phyloP scores from a whole-genome alignment of 2,329 filamentous ascomycete species.

The Phoma sp. region DNA sequence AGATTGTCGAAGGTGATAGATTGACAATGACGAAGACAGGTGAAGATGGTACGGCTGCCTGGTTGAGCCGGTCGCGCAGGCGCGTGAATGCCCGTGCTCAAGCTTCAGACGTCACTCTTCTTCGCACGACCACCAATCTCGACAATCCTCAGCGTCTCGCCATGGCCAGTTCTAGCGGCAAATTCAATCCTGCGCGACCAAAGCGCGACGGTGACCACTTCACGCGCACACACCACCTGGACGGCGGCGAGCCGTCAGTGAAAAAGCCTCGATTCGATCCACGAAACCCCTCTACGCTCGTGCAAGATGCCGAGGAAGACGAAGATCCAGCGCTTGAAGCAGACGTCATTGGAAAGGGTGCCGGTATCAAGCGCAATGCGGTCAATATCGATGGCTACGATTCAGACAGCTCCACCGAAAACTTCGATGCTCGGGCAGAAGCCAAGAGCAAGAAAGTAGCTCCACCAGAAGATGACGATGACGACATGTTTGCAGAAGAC shows the following conservation, averaged over 20 bases:
- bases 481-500: slow-evolving; percentile 85
- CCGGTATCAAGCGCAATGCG: slow-evolving; percentile 84
- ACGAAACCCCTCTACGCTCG: slow-evolving; percentile 91
- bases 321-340: slow-evolving; percentile 83
- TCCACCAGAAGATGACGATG: slow-evolving; percentile 61
- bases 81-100: slow-evolving; percentile 10
- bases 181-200: slow-evolving; percentile 69
- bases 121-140: neutral
- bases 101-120: slow-evolving; percentile 19
- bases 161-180: slow-evolving; percentile 42
- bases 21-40: slow-evolving; percentile 26
- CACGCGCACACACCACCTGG: slow-evolving; percentile 74
- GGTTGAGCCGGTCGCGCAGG: slow-evolving; percentile 26
- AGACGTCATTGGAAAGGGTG: slow-evolving; percentile 84
- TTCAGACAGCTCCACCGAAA: slow-evolving; percentile 89
- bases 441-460: slow-evolving; percentile 57
- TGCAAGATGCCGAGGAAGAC: slow-evolving; percentile 78
- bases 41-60: slow-evolving; percentile 30
- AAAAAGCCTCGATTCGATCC: slow-evolving; percentile 94
- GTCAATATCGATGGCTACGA: slow-evolving; percentile 98
- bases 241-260: slow-evolving; percentile 59
- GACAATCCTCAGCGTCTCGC: neutral
- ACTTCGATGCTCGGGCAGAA: slow-evolving; percentile 78
- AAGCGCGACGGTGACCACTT: slow-evolving; percentile 86
- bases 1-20: slow-evolving; percentile 13